Evolutionary conservation across 2,329 filamentous ascomycete genomes (phyloP), one percentile per base, ranked within the genome.

Genomic region (Sporothrix schenckii): DNA sequence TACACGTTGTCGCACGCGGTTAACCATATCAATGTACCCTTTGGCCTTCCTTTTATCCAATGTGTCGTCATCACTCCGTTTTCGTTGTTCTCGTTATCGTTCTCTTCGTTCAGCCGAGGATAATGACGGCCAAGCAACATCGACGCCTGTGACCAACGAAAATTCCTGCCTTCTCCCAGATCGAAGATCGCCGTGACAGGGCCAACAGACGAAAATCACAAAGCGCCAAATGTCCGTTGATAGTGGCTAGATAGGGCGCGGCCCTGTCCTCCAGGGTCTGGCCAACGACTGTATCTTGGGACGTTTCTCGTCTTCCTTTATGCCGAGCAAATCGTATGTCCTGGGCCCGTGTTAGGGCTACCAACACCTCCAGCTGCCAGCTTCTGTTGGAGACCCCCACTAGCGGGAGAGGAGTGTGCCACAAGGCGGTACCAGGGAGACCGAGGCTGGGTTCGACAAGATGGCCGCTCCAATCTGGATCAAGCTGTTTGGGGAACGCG

Each of bases 71-170:
- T 67, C 65, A 39, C 49, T 7, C 3, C 30, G 39, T 19, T 47
- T 47, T 30, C 49, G 63, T 41, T 53, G 49, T 19, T 66, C n/a
- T 54, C 63, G 66, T 47, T 56, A 34, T 34, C 34, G 34, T 34
- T 34, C 61, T 73, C 75, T 72, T 74, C 75, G 74, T 75, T 71
- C 69, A 74, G 72, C 76, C 76, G 74, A 76, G 75, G 76, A 73
- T 77, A 77, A 73, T 68, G 60, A 72, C 72, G 68, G 54, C 66
- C 49, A 61, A 66, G 65, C 16, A 67, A 30, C 14, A 34, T 19
- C 19, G 11, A n/a, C 16, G 21, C 39, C n/a, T 47, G 11, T 16
- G 27, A 21, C n/a, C 3, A 16, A 11, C 14, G 24, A 6, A 14
- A 47, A 56, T 27, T n/a, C 52, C 66, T 49, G 39, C 30, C 24